Conservation (phyloP, 352 stramenopile species). For the Globisporangium sylvaticum region DNA sequence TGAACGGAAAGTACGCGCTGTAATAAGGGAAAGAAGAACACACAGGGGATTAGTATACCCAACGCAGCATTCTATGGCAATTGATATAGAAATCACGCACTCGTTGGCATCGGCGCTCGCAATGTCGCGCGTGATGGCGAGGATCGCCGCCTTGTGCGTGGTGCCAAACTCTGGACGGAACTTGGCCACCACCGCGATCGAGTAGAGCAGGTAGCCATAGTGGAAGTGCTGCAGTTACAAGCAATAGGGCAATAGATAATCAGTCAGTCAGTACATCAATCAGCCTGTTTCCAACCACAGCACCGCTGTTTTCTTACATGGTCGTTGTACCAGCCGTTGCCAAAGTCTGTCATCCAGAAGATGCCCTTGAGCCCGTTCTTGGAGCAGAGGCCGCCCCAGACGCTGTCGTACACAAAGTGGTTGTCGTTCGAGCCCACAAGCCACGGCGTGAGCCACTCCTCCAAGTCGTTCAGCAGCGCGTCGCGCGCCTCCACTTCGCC, state of each 20-base stretch:
- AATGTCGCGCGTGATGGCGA: constrained; percentile 77
- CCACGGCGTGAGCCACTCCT: constrained; percentile 74
- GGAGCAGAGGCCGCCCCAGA: constrained; percentile 91
- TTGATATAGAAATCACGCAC: constrained; percentile 35
- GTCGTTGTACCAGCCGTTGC: constrained; percentile 91
- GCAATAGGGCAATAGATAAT: not conserved
- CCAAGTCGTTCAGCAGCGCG: constrained; percentile 52
- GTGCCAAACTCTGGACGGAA: constrained; percentile 67
- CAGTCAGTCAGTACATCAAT: not conserved
- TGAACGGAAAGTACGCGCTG: constrained; percentile 85
- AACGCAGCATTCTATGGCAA: not conserved
- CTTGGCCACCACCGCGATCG: constrained; percentile 75
- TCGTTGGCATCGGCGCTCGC: constrained; percentile 57
- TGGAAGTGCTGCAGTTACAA: constrained; percentile 90
- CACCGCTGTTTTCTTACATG: constrained; percentile 44
- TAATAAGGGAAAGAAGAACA: not conserved
- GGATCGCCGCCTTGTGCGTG: constrained; percentile 70
- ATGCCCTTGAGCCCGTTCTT: constrained; percentile 87
- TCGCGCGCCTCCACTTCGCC: constrained; percentile 45
- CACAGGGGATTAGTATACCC: constrained; percentile 3
- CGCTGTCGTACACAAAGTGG: constrained; percentile 91
- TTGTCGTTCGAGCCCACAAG: constrained; percentile 73
- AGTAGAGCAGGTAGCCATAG: constrained; percentile 93
- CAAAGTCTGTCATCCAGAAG: constrained; percentile 90
- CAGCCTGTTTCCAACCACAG: not conserved